A percentile compares a stretch with the other conserved stretches of the same genome.
Evolutionary conservation across 805 yeast species (phyloP).

Genomic region (Pichia pseudocactophila): DNA sequence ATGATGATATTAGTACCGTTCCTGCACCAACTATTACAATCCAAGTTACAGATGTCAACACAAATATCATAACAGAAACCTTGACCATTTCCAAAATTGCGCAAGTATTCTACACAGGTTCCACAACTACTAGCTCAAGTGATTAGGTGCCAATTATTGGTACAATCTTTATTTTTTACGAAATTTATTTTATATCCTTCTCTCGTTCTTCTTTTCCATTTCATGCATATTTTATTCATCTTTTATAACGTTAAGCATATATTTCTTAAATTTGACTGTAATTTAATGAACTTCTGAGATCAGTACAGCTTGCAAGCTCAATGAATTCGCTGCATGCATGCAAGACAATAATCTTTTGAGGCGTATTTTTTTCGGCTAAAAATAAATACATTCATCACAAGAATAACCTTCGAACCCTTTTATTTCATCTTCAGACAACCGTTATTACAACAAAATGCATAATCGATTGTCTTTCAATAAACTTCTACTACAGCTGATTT

Average conservation of each 20-base stretch:
- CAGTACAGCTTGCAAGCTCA: too few species aligned
- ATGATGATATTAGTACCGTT: not conserved
- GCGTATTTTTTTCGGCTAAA: too few species aligned
- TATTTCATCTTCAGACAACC: too few species aligned
- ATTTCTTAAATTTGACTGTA: too few species aligned
- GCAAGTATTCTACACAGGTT: constrained; percentile 3
- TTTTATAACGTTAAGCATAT: not conserved
- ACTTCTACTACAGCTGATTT: not conserved
- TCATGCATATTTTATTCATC: not conserved
- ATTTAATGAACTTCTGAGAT: too few species aligned
- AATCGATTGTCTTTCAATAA: not conserved
- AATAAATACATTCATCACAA: too few species aligned
- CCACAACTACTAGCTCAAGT: not conserved
- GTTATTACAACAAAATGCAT: not conserved
- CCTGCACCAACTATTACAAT: constrained; percentile 5
- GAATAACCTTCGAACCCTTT: too few species aligned
- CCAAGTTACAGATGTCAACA: constrained; percentile 4
- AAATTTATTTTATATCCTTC: not conserved
- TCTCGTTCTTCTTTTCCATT: too few species aligned
- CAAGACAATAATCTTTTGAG: too few species aligned
- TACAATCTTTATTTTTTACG: too few species aligned
- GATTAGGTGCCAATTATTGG: not conserved
- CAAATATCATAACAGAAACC: constrained; percentile 2
- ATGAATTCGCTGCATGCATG: too few species aligned
- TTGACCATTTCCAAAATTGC: constrained; percentile 1